Conservation (phyloP, 257 asterid genomes). For the Nicotiana paniculata region DNA sequence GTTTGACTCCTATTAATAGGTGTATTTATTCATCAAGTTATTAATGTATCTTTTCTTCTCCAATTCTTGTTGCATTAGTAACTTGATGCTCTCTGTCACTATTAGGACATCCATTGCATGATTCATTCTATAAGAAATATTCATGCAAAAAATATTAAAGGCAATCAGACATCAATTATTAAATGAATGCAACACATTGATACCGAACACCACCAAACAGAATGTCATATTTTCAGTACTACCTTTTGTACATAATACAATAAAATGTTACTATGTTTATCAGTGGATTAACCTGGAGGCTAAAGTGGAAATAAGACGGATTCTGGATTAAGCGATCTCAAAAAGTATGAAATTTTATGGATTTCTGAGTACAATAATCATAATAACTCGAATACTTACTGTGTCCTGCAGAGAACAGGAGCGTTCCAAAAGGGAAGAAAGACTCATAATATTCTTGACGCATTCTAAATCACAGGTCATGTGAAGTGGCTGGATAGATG, state of each 20-base stretch:
- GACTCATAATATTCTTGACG: conserved; percentile 48
- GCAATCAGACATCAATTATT: background rate
- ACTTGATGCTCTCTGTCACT: background rate
- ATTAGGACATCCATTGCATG: background rate
- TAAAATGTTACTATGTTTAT: background rate
- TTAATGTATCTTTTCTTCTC: background rate
- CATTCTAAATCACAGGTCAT: conserved; percentile 52
- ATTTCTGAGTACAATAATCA: conserved; percentile 5
- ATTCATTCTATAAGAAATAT: conserved; percentile 1
- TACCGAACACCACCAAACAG: background rate
- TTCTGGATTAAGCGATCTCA: background rate
- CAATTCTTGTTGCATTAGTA: background rate
- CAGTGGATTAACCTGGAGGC: background rate
- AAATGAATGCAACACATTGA: background rate
- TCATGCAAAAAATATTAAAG: background rate
- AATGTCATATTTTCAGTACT: background rate
- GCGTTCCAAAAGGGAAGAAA: conserved; percentile 36
- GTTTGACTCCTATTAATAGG: background rate
- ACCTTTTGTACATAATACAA: background rate
- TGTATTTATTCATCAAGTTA: background rate
- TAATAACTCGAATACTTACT: conserved; percentile 34
- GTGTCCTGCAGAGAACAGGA: conserved; percentile 62
- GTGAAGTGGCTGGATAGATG: conserved; percentile 50
- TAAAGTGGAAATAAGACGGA: background rate
- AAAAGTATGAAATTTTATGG: background rate